These are phyloP conservation scores for Houttuynia cordata DNA, from an alignment of 164 flowering plant genomes.

Conservation along the genomic window DNA sequence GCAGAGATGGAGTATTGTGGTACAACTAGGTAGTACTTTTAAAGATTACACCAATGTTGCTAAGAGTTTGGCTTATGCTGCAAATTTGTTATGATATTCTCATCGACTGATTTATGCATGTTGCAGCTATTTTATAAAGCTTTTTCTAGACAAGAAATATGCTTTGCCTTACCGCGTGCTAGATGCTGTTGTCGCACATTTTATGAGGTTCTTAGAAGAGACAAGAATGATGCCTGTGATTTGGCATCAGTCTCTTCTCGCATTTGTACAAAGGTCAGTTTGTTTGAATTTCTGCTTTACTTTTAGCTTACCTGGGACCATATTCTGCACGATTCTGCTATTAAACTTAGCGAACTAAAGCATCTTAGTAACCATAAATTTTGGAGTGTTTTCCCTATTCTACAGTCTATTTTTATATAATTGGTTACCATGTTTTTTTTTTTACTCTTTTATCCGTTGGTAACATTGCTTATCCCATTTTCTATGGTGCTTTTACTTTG, in stretches of 20 bases:
- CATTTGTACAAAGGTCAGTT: constrained; percentile 78
- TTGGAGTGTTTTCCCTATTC: too few relatives aligned
- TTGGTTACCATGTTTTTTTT: too few relatives aligned
- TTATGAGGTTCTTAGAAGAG: constrained; percentile 67
- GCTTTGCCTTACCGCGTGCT: constrained; percentile 79
- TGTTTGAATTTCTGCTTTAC: not conserved
- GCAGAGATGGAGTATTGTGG: constrained; percentile 93
- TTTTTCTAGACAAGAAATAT: constrained; percentile 85
- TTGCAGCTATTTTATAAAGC: constrained; percentile 87
- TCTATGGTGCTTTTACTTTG: too few relatives aligned
- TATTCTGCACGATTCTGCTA: not conserved
- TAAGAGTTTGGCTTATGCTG: too few relatives aligned
- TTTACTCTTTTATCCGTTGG: too few relatives aligned
- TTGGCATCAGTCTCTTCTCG: constrained; percentile 96
- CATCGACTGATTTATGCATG: not conserved
- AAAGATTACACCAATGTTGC: not conserved
- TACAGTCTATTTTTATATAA: too few relatives aligned
- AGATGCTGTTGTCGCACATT: constrained; percentile 74
- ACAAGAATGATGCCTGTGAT: constrained; percentile 87
- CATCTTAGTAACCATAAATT: too few relatives aligned
- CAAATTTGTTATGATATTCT: not conserved
- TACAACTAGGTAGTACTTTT: constrained; percentile 64
- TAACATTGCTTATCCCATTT: not conserved
- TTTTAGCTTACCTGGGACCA: not conserved
- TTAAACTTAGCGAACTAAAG: too few relatives aligned